Percentiles rank a stretch among this genome's conserved stretches.
These are phyloP conservation scores for Rubroshorea leprosula DNA, from an alignment of 345 rosid species.

Conservation along the genomic window DNA sequence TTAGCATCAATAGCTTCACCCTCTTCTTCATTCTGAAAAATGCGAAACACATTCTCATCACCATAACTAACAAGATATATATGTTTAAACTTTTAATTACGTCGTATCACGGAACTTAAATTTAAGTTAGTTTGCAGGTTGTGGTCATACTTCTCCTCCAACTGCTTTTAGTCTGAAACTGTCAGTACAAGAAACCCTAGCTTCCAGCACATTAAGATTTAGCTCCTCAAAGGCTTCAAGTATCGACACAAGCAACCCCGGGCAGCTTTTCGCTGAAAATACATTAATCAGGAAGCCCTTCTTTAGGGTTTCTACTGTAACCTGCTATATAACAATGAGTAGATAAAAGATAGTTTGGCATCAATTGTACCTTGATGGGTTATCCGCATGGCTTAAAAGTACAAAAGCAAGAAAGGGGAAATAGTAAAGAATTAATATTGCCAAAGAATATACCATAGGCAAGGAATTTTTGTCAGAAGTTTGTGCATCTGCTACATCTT, in stretches of 20 bases:
- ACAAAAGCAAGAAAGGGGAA: too few species aligned
- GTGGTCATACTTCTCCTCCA: slow-evolving; percentile 58
- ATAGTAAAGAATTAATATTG: too few species aligned
- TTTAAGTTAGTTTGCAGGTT: too few species aligned
- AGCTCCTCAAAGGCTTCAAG: slow-evolving; percentile 83
- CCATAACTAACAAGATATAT: too few species aligned
- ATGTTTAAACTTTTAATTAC: background rate
- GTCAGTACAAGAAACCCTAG: slow-evolving; percentile 92
- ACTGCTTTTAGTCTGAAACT: slow-evolving; percentile 63
- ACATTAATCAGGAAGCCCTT: slow-evolving; percentile 72
- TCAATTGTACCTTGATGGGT: background rate
- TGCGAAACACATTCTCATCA: slow-evolving; percentile 19
- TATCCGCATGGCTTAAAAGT: too few species aligned
- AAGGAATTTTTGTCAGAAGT: slow-evolving; percentile 31
- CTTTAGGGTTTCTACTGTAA: slow-evolving; percentile 74
- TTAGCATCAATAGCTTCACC: slow-evolving; percentile 50
- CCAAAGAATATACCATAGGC: slow-evolving; percentile 32
- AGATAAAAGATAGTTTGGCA: background rate
- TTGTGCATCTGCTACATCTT: slow-evolving; percentile 36
- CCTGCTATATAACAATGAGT: slow-evolving; percentile 29
- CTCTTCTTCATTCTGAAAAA: slow-evolving; percentile 66
- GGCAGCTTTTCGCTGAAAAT: slow-evolving; percentile 51
- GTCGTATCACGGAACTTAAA: background rate
- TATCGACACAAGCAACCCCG: slow-evolving; percentile 70
- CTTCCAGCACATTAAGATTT: slow-evolving; percentile 71